These are phyloP conservation scores for Amphichorda felina DNA, from an alignment of 2,329 filamentous ascomycete genomes.

Conservation along the genomic window DNA sequence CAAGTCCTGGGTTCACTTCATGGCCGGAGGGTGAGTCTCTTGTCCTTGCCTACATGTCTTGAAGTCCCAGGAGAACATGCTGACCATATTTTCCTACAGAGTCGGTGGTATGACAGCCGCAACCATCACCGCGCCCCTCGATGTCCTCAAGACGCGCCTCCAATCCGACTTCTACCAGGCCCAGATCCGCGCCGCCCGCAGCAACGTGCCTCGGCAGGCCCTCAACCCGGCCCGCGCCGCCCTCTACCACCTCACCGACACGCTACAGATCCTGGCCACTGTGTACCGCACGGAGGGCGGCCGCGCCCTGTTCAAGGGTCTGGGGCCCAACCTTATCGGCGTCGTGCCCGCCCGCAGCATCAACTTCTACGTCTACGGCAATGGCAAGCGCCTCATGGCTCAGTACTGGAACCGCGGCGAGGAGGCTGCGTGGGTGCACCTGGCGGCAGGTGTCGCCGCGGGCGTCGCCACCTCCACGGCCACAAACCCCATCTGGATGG, in stretches of 20 bases:
- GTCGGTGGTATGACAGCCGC: constrained; percentile 84
- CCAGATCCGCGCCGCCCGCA: constrained; percentile 58
- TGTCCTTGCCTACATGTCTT: not conserved
- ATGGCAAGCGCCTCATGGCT: constrained; percentile 73
- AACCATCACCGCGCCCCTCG: constrained; percentile 84
- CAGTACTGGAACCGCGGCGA: constrained; percentile 60
- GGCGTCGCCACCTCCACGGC: constrained; percentile 81
- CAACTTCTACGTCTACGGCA: constrained; percentile 90
- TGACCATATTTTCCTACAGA: constrained; percentile 28
- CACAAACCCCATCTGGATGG: constrained; percentile 93
- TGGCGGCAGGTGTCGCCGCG: constrained; percentile 63
- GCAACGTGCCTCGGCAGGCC: constrained; percentile 39
- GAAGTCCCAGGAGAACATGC: not conserved
- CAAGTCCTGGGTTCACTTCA: constrained; percentile 85
- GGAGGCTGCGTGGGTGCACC: constrained; percentile 65
- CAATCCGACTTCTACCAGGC: constrained; percentile 92
- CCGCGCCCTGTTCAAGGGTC: constrained; percentile 82
- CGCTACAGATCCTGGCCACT: constrained; percentile 69
- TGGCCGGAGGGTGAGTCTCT: constrained; percentile 69
- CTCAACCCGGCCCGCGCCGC: constrained; percentile 56
- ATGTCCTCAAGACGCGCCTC: constrained; percentile 85
- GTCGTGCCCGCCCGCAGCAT: constrained; percentile 84
- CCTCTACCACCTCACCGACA: constrained; percentile 69
- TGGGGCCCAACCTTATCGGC: constrained; percentile 81
- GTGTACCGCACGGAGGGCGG: constrained; percentile 75